Percentiles rank a stretch among this genome's conserved stretches.
Evolutionary conservation across 2,329 filamentous ascomycete species (phyloP).

Genomic region (Fusarium sp.): DNA sequence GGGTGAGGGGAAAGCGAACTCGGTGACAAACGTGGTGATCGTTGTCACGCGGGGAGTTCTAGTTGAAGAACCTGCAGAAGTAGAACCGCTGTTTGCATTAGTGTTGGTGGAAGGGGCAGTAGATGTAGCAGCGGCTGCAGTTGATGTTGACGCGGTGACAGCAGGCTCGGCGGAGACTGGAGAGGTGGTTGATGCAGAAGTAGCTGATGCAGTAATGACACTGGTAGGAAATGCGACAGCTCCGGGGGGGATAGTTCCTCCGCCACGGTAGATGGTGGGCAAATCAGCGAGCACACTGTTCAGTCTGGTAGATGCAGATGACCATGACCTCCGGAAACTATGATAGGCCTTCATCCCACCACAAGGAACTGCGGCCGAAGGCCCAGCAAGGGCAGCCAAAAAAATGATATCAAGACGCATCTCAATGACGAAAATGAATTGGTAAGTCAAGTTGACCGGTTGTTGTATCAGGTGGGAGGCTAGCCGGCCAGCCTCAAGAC

Average conservation of each 20-base stretch:
- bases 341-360: neutral
- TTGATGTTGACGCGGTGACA: neutral
- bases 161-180: neutral
- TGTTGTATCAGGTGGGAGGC: neutral
- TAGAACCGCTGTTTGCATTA: neutral
- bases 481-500: neutral
- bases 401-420: constrained; percentile 23
- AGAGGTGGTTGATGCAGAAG: neutral
- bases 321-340: constrained; percentile 9
- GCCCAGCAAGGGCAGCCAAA: constrained; percentile 21
- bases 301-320: constrained; percentile 17
- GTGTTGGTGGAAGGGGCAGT: neutral
- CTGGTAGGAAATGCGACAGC: neutral
- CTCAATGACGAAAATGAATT: neutral
- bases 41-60: neutral
- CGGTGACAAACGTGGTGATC: constrained; percentile 24
- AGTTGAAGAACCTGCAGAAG: neutral
- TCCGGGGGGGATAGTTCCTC: constrained; percentile 1
- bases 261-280: constrained; percentile 13
- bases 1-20: neutral
- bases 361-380: constrained; percentile 8
- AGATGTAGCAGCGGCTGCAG: neutral
- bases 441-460: neutral
- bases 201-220: neutral
- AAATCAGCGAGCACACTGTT: constrained; percentile 7